Percentiles rank a stretch among this genome's conserved stretches.
These are phyloP conservation scores for Thyridium curvatum DNA, from an alignment of 2,329 filamentous ascomycete genomes.

Conservation along the genomic window DNA sequence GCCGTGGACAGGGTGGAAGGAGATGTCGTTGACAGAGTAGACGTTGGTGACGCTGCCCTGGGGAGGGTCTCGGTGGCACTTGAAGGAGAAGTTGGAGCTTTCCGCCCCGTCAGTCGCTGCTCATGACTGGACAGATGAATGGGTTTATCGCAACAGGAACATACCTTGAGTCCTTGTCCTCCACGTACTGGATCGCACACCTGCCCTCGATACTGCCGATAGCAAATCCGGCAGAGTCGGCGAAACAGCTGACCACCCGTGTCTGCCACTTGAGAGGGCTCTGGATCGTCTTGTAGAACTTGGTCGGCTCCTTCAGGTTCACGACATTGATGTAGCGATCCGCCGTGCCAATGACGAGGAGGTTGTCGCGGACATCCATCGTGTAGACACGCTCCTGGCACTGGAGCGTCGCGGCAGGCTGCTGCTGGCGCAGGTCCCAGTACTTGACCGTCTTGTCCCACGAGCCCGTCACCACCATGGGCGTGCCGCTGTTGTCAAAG, in stretches of 20 bases:
- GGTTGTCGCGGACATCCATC: conserved; percentile 83
- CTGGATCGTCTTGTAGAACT: conserved; percentile 94
- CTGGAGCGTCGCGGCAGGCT: conserved; percentile 58
- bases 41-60: conserved; percentile 77
- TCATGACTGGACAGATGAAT: background rate
- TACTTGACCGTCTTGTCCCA: conserved; percentile 91
- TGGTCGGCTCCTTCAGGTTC: conserved; percentile 79
- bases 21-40: conserved; percentile 93
- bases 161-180: conserved; percentile 82
- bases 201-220: conserved; percentile 95
- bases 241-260: conserved; percentile 88
- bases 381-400: conserved; percentile 80
- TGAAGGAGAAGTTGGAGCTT: conserved; percentile 97
- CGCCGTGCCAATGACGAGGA: conserved; percentile 87
- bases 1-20: conserved; percentile 92
- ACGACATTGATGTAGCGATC: conserved; percentile 96
- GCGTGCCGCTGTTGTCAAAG: conserved; percentile 64
- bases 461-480: conserved; percentile 86
- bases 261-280: conserved; percentile 99
- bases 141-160: conserved; percentile 13
- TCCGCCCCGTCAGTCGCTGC: conserved; percentile 5
- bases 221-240: conserved; percentile 84
- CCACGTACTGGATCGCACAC: conserved; percentile 96
- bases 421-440: conserved; percentile 69
- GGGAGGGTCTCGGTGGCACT: conserved; percentile 86